A percentile compares a stretch with the other conserved stretches of the same genome.
Conservation (phyloP, 225 moss, liverwort and hornwort species). For the Marchantia polymorpha region DNA sequence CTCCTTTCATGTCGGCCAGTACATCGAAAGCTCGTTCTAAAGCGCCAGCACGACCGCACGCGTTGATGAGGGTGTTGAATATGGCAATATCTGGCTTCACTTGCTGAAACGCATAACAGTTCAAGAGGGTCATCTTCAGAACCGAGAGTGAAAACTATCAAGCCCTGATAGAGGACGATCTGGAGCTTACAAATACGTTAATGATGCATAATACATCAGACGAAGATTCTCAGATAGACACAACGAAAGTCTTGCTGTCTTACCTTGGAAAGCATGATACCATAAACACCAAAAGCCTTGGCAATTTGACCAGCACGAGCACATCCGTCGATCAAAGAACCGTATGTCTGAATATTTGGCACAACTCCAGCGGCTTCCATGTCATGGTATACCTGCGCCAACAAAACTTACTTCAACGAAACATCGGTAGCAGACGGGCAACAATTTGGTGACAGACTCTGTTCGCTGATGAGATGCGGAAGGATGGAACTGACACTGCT, state of each 20-base stretch:
- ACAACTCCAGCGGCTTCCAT: constrained; percentile 73
- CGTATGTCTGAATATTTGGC: constrained; percentile 75
- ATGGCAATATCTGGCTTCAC: constrained; percentile 91
- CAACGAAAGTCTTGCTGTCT: neutral
- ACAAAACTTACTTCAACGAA: neutral
- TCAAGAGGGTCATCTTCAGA: no score
- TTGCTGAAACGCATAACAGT: constrained; percentile 35
- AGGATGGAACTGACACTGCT: no score
- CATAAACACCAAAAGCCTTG: constrained; percentile 98
- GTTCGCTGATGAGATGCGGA: no score
- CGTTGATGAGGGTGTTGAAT: constrained; percentile 92
- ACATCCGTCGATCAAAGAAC: constrained; percentile 98
- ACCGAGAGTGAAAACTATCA: no score
- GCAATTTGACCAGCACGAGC: constrained; percentile 88
- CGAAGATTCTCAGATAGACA: no score
- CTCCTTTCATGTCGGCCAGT: constrained; percentile 76
- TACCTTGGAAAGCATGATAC: constrained; percentile 96
- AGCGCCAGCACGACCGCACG: constrained; percentile 88
- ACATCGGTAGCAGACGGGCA: no score
- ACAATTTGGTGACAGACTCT: no score
- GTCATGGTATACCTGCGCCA: constrained; percentile 78
- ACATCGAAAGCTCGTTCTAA: constrained; percentile 98
- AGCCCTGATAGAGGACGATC: no score
- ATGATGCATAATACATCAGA: no score
- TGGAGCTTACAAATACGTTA: no score